Evolutionary conservation across 805 yeast species (phyloP), one percentile per base, ranked within the genome.

Genomic region (Saccharomycopsis fermentans): DNA sequence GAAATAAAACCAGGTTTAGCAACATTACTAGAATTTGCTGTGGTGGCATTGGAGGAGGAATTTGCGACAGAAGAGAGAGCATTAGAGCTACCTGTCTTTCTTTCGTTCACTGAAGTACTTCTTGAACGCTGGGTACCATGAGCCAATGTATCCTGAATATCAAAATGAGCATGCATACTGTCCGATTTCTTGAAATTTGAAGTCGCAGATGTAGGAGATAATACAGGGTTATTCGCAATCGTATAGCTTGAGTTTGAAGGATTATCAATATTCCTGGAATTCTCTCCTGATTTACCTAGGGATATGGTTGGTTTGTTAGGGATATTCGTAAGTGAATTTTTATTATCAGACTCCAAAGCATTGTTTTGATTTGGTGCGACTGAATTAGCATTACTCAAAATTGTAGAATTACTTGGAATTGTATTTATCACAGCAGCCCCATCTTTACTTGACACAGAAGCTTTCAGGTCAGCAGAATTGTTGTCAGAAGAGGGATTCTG

Each of bases 121-220:
- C 77, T 66, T 8, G 69, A 68, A 16, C 73, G 65, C 54, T 60
- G 63, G 2, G 70, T 67, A 4, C 73, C 74, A 64, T 78, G 83
- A 65, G 81, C 84, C n/a, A 81, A 67, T 1, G 85, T 76, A 58
- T 86, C 91, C 61, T 83, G 87, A 9, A 82, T 83, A 63, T 78
- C 79, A 67, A 87, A 87, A 70, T 87, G 96, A 0, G 94, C 90
- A 70, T 87, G 96, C 62, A 84, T 84, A 0, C 87, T 79, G 17
- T 86, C 77, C 21, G 78, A 67, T 68, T 81, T 79, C 64, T 80
- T 79, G 65, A 80, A 59, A 21, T 12, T 43, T 21, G 50, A 43
- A 43, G 50, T 24, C 24, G 11, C 40, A 48, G 27, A 16, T 29
- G 53, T 50, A 1, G 37, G 53, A 50, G 37, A 27, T 5, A 29